Evolutionary conservation across 495 filamentous ascomycete species (phyloP).

Genomic region (Astrothelium subdiscretum): DNA sequence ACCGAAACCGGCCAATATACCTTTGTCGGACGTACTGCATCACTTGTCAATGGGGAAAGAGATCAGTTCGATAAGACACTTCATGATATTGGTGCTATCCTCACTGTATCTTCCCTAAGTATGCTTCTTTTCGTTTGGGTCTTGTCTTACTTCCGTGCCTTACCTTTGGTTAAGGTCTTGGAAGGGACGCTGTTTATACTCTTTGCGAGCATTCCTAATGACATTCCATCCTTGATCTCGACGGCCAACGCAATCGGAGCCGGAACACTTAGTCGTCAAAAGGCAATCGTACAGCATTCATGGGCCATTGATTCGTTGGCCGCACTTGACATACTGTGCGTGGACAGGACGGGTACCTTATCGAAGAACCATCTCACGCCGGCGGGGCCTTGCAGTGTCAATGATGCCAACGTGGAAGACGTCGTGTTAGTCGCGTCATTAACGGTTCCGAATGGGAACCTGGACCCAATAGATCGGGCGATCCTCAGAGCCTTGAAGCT

Average conservation of each 20-base stretch:
- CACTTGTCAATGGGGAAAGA: slow-evolving; percentile 55
- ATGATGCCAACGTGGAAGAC: slow-evolving; percentile 66
- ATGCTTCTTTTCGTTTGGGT: slow-evolving; percentile 63
- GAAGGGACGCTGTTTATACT: slow-evolving; percentile 55
- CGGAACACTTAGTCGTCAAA: slow-evolving; percentile 60
- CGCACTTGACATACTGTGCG: slow-evolving; percentile 65
- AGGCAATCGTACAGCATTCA: slow-evolving; percentile 65
- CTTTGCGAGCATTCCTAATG: slow-evolving; percentile 62
- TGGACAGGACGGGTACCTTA: slow-evolving; percentile 57
- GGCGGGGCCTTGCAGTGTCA: slow-evolving; percentile 60
- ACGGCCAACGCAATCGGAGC: slow-evolving; percentile 64
- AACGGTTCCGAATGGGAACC: slow-evolving; percentile 61
- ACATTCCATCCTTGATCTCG: slow-evolving; percentile 63
- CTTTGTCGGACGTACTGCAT: slow-evolving; percentile 62
- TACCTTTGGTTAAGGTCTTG: slow-evolving; percentile 45
- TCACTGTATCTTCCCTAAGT: slow-evolving; percentile 59
- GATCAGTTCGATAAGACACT: slow-evolving; percentile 75
- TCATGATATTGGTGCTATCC: slow-evolving; percentile 58
- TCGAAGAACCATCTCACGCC: slow-evolving; percentile 65
- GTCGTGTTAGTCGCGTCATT: slow-evolving; percentile 67
- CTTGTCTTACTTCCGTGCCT: slow-evolving; percentile 59
- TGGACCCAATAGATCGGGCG: slow-evolving; percentile 68
- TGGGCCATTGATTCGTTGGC: slow-evolving; percentile 66
- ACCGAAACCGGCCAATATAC: slow-evolving; percentile 51
- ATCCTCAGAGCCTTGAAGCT: slow-evolving; percentile 60